Percentiles rank a stretch among this genome's conserved stretches.
These are phyloP conservation scores for Hypoxylon sp. DNA, from an alignment of 2,329 filamentous ascomycete species.

Conservation along the genomic window DNA sequence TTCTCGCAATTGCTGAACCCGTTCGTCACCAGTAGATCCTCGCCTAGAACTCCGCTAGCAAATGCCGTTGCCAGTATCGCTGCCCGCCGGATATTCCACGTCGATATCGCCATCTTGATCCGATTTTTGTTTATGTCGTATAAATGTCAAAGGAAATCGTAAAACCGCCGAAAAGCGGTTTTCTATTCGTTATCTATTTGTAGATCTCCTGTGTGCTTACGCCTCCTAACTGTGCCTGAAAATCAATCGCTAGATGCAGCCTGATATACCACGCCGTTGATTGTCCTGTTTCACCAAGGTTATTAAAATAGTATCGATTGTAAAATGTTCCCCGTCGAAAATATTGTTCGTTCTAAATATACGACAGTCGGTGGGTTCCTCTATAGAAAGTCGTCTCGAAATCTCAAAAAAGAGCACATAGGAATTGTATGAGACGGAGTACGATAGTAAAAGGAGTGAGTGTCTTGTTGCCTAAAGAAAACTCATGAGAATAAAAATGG, in stretches of 20 bases:
- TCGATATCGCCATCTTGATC: slow-evolving; percentile 51
- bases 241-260: slow-evolving; percentile 47
- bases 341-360: slow-evolving; percentile 25
- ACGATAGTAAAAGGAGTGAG: slow-evolving; percentile 37
- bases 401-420: slow-evolving; percentile 24
- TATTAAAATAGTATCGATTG: slow-evolving; percentile 43
- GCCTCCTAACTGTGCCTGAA: slow-evolving; percentile 31
- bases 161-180: slow-evolving; percentile 28
- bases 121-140: slow-evolving; percentile 29
- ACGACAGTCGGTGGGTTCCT: slow-evolving; percentile 25
- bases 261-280: slow-evolving; percentile 38
- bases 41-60: slow-evolving; percentile 68
- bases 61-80: slow-evolving; percentile 58
- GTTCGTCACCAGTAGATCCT: slow-evolving; percentile 82
- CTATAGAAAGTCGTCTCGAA: slow-evolving; percentile 37
- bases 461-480: slow-evolving; percentile 46
- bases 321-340: slow-evolving; percentile 26
- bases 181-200: slow-evolving; percentile 35
- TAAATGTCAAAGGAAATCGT: slow-evolving; percentile 40
- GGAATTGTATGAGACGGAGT: slow-evolving; percentile 36
- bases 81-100: slow-evolving; percentile 51
- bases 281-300: slow-evolving; percentile 18
- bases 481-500: slow-evolving; percentile 55
- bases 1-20: slow-evolving; percentile 82
- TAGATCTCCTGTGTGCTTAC: slow-evolving; percentile 15